These are phyloP conservation scores for Salix purpurea DNA, from an alignment of 345 rosid species.

Conservation along the genomic window DNA sequence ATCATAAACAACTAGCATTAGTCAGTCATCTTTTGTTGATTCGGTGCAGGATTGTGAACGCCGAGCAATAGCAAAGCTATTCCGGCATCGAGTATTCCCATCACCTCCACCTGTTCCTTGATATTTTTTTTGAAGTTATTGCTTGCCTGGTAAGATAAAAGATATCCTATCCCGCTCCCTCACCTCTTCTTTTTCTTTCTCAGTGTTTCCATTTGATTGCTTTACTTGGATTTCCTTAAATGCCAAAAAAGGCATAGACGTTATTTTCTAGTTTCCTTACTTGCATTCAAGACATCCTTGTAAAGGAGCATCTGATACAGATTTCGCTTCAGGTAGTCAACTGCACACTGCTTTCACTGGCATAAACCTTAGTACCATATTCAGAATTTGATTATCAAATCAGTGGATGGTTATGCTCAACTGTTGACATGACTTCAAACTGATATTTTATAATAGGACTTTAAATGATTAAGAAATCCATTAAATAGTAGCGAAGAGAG, in stretches of 20 bases:
- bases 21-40: background rate
- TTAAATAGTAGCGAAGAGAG: background rate
- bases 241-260: background rate
- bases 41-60: slow-evolving; percentile 78
- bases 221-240: background rate
- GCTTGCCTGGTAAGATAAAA: slow-evolving; percentile 25
- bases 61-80: slow-evolving; percentile 60
- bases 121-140: slow-evolving; percentile 8
- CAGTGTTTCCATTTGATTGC: background rate
- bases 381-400: background rate
- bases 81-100: slow-evolving; percentile 49
- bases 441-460: too few species aligned
- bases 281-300: background rate
- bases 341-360: background rate
- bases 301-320: background rate
- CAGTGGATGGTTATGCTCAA: background rate
- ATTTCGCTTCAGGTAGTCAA: background rate
- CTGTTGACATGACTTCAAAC: too few species aligned
- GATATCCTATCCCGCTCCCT: background rate
- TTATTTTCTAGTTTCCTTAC: background rate
- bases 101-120: slow-evolving; percentile 36
- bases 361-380: background rate
- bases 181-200: background rate
- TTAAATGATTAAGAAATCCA: too few species aligned
- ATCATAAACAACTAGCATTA: background rate